Evolutionary conservation across 2,329 filamentous ascomycete species (phyloP).

Genomic region (Teratosphaeria epicoccoides): DNA sequence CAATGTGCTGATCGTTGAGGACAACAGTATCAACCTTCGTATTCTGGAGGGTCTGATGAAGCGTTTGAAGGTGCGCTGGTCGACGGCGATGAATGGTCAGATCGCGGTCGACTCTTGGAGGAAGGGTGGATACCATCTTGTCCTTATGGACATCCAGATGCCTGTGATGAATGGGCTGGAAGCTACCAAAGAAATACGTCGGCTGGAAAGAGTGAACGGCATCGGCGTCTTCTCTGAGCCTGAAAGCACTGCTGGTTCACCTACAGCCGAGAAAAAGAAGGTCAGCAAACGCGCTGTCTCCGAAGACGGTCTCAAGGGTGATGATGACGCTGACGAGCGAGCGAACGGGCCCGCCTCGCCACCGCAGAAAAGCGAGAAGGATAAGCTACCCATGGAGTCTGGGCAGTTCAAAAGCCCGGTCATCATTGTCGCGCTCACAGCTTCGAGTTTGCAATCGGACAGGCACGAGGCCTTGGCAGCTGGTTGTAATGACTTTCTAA

Average conservation of each 20-base stretch:
- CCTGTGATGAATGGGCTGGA: conserved; percentile 52
- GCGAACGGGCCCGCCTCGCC: conserved; percentile 16
- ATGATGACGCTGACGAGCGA: conserved; percentile 5
- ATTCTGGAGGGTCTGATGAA: conserved; percentile 94
- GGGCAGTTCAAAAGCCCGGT: conserved; percentile 84
- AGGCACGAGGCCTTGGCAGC: conserved; percentile 88
- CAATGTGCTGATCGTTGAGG: conserved; percentile 94
- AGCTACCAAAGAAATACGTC: conserved; percentile 85
- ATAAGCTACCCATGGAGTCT: conserved; percentile 55
- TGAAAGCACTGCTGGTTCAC: not conserved
- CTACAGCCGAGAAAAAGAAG: conserved; percentile 12
- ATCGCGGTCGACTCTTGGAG: conserved; percentile 93
- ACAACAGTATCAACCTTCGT: conserved; percentile 95
- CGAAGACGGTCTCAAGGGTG: conserved; percentile 14
- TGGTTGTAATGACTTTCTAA: conserved; percentile 96
- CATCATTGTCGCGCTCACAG: conserved; percentile 93
- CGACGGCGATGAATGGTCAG: conserved; percentile 89
- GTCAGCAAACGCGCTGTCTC: conserved; percentile 24
- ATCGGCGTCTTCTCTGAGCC: conserved; percentile 69
- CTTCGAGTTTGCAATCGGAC: conserved; percentile 88
- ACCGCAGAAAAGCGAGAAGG: conserved; percentile 46
- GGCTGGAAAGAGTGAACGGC: conserved; percentile 78
- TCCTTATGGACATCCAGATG: conserved; percentile 78
- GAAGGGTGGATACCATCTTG: conserved; percentile 82
- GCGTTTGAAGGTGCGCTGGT: conserved; percentile 87